Percentiles rank a stretch among this genome's conserved stretches.
phyloP scores from a whole-genome alignment of 2,329 filamentous ascomycete species.

The Juglanconis oblonga region DNA sequence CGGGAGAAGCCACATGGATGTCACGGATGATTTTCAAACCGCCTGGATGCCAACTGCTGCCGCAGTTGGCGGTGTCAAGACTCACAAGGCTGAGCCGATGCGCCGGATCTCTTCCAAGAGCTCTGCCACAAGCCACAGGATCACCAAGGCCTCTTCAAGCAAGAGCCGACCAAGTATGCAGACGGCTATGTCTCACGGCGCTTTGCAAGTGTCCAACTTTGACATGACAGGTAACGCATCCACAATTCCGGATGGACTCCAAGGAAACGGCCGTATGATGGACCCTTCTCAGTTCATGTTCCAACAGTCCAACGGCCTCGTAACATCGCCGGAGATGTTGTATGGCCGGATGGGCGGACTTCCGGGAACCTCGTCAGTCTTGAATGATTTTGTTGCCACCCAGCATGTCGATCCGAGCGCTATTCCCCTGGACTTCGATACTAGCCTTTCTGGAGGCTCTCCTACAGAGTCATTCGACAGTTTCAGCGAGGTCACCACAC shows the following conservation, averaged over 20 bases:
- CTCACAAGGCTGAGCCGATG: conserved; percentile 41
- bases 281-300: conserved; percentile 52
- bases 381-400: conserved; percentile 41
- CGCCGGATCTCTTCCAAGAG: conserved; percentile 41
- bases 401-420: conserved; percentile 56
- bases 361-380: conserved; percentile 40
- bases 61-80: conserved; percentile 35
- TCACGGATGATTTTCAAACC: conserved; percentile 44
- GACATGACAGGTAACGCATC: conserved; percentile 50
- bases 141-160: conserved; percentile 38
- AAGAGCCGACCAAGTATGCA: conserved; percentile 43
- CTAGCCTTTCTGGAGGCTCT: conserved; percentile 45
- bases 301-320: conserved; percentile 46
- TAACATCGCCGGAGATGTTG: conserved; percentile 48
- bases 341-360: conserved; percentile 48
- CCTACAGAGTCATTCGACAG: conserved; percentile 52
- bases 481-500: conserved; percentile 52
- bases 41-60: conserved; percentile 42
- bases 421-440: conserved; percentile 52
- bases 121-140: conserved; percentile 43
- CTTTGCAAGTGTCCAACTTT: conserved; percentile 49
- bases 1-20: conserved; percentile 46
- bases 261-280: conserved; percentile 36
- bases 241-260: conserved; percentile 39
- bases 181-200: conserved; percentile 45